phyloP scores from a whole-genome alignment of 352 stramenopile genomes.

The Pythium oligandrum region DNA sequence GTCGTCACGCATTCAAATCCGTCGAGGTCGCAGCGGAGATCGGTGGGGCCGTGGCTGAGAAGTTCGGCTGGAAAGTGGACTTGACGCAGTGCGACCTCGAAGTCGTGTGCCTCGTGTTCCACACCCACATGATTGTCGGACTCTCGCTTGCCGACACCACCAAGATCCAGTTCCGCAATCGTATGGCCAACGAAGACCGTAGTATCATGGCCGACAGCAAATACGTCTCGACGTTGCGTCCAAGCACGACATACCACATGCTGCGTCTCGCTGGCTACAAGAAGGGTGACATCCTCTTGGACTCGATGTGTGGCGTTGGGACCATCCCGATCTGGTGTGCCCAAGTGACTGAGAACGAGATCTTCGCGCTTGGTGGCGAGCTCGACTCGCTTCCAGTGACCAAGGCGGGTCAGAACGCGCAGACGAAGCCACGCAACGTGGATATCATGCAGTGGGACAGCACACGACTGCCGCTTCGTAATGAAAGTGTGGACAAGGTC shows the following conservation, averaged over 20 bases:
- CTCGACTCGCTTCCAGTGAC: slow-evolving; percentile 42
- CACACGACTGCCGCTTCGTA: slow-evolving; percentile 47
- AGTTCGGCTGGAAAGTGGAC: slow-evolving; percentile 59
- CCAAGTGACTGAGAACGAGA: slow-evolving; percentile 37
- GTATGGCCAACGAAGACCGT: slow-evolving; percentile 66
- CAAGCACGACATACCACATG: slow-evolving; percentile 76
- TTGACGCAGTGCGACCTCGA: slow-evolving; percentile 66
- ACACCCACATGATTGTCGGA: slow-evolving; percentile 60
- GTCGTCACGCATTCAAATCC: slow-evolving; percentile 69
- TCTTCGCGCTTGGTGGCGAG: slow-evolving; percentile 68
- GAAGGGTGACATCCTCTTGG: slow-evolving; percentile 59
- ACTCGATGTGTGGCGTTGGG: slow-evolving; percentile 80
- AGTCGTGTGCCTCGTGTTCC: slow-evolving; percentile 70
- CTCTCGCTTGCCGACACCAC: slow-evolving; percentile 56
- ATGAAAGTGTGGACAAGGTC: slow-evolving; percentile 48
- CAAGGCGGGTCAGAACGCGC: slow-evolving; percentile 54
- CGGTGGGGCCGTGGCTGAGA: slow-evolving; percentile 44
- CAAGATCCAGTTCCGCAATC: slow-evolving; percentile 60
- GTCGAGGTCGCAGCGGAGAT: slow-evolving; percentile 57
- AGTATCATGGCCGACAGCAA: slow-evolving; percentile 41
- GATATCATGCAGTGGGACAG: slow-evolving; percentile 67
- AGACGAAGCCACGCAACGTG: slow-evolving; percentile 26
- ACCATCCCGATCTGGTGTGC: slow-evolving; percentile 66
- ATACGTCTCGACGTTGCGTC: slow-evolving; percentile 73
- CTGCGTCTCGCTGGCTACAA: slow-evolving; percentile 53